Percentiles rank a stretch among this genome's conserved stretches.
These are phyloP conservation scores for Theobroma grandiflorum DNA, from an alignment of 441 rosid genomes.

Conservation along the genomic window DNA sequence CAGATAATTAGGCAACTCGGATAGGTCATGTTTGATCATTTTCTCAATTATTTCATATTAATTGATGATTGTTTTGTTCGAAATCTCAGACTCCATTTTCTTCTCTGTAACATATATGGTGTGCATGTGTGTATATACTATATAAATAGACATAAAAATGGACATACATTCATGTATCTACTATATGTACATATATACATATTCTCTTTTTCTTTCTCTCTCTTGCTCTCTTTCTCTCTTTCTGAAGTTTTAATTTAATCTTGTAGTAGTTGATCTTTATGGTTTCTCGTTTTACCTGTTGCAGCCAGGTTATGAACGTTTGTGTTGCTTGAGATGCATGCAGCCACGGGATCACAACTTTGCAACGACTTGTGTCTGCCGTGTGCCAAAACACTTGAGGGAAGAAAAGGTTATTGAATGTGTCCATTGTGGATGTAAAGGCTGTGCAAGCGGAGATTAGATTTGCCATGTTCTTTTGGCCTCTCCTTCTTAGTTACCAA, in stretches of 20 bases:
- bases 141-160: background rate
- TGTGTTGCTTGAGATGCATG: slow-evolving; percentile 71
- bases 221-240: background rate
- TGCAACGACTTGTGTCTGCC: slow-evolving; percentile 65
- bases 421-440: slow-evolving; percentile 66
- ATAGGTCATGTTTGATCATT: background rate
- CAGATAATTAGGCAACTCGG: background rate
- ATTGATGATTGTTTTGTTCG: background rate
- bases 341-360: slow-evolving; percentile 72
- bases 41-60: background rate
- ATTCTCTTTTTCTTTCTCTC: background rate
- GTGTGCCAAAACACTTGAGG: slow-evolving; percentile 66
- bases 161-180: background rate
- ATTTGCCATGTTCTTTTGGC: background rate
- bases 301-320: slow-evolving; percentile 68
- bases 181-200: background rate
- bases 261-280: background rate
- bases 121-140: background rate
- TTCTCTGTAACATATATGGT: background rate
- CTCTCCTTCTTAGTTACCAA: background rate
- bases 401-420: slow-evolving; percentile 74
- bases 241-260: background rate
- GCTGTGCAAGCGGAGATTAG: slow-evolving; percentile 71
- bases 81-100: background rate
- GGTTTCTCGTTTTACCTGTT: slow-evolving; percentile 11